These are phyloP conservation scores for Misopates orontium DNA, from an alignment of 257 asterid species.

Conservation along the genomic window DNA sequence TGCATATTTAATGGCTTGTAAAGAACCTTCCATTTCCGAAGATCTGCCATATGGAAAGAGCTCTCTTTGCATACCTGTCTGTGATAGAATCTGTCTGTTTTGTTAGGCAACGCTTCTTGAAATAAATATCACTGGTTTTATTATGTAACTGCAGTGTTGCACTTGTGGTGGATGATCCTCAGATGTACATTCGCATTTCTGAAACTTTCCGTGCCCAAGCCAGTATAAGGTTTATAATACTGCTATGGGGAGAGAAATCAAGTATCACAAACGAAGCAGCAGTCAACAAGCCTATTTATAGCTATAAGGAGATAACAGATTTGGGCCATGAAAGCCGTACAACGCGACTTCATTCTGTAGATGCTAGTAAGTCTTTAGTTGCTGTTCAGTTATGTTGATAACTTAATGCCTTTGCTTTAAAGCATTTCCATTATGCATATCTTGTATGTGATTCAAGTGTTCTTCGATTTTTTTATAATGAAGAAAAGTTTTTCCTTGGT, in stretches of 20 bases:
- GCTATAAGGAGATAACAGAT: slow-evolving; percentile 66
- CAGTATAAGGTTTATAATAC: slow-evolving; percentile 55
- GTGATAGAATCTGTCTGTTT: background rate
- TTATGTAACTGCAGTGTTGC: slow-evolving; percentile 64
- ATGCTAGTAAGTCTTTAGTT: slow-evolving; percentile 58
- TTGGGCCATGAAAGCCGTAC: slow-evolving; percentile 64
- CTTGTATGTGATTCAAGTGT: background rate
- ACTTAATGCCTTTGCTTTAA: background rate
- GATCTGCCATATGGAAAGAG: background rate
- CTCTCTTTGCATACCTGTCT: background rate
- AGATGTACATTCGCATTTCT: slow-evolving; percentile 51
- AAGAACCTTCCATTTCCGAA: background rate
- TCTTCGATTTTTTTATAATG: slow-evolving; percentile 1
- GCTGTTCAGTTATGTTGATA: slow-evolving; percentile 12
- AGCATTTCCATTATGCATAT: slow-evolving; percentile 10
- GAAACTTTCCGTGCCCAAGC: slow-evolving; percentile 54
- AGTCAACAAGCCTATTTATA: slow-evolving; percentile 50
- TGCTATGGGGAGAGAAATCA: slow-evolving; percentile 89
- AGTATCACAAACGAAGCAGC: slow-evolving; percentile 44
- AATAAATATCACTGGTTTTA: slow-evolving; percentile 20
- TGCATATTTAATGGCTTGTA: background rate
- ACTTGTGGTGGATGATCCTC: slow-evolving; percentile 77
- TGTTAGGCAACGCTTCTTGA: slow-evolving; percentile 19
- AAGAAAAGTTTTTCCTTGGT: background rate
- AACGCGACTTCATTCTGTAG: slow-evolving; percentile 51